A percentile compares a stretch with the other conserved stretches of the same genome.
These are phyloP conservation scores for Vanrija humicola DNA, from an alignment of 1,284 basidiomycete genomes.

Conservation along the genomic window DNA sequence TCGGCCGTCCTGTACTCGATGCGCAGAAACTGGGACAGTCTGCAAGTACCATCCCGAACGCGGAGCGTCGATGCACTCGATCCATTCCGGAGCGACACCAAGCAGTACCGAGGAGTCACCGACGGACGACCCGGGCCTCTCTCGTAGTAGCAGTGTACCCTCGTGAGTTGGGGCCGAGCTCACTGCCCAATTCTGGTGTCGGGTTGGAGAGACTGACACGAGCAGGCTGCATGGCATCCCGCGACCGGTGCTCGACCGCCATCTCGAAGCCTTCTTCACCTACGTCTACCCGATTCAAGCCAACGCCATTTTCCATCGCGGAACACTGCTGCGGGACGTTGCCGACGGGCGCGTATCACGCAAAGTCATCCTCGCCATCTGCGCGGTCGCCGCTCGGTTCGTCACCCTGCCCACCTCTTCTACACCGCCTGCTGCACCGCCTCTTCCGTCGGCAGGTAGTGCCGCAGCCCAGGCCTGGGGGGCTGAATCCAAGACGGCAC, in stretches of 20 bases:
- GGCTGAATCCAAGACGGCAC: slow-evolving; percentile 13
- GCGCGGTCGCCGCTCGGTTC: slow-evolving; percentile 19
- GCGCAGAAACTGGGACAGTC: slow-evolving; percentile 4
- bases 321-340: slow-evolving; percentile 14
- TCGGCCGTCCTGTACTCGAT: slow-evolving; percentile 9
- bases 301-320: slow-evolving; percentile 21
- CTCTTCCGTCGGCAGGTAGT: background rate
- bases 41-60: slow-evolving; percentile 10
- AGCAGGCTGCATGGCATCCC: slow-evolving; percentile 13
- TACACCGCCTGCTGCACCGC: background rate
- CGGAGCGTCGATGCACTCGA: background rate
- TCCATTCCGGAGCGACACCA: slow-evolving; percentile 1
- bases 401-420: slow-evolving; percentile 1
- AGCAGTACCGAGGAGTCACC: slow-evolving; percentile 14
- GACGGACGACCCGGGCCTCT: slow-evolving; percentile 1
- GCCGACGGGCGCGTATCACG: slow-evolving; percentile 8
- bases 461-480: slow-evolving; percentile 15
- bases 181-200: background rate
- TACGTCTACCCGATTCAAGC: slow-evolving; percentile 19
- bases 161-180: background rate
- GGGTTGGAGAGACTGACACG: background rate
- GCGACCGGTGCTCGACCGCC: slow-evolving; percentile 11
- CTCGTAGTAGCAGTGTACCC: background rate
- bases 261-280: slow-evolving; percentile 21
- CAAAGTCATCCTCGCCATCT: slow-evolving; percentile 18